Base-by-base conservation (phyloP, 805 yeast genomes). In the Candida methanosorbosa region DNA sequence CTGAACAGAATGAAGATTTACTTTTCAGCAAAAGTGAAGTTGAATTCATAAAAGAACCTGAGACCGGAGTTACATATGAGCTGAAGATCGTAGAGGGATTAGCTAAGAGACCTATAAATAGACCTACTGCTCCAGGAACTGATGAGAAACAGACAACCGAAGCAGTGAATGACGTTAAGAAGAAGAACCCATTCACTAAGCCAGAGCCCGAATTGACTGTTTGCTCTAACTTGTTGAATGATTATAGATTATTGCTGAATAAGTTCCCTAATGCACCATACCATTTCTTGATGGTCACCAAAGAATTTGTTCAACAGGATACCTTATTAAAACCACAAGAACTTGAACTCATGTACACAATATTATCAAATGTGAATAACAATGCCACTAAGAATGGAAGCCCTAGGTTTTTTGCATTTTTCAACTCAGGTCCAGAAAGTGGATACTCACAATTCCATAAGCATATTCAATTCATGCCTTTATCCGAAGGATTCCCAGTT, bases 361-460 rank as follows among this genome's bases (percentile, higher is more conserved):
- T 83, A 17, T 60, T 90, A 40, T 52, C 56, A 13, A 60, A 59
- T 14, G 60, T 81, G 34, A 73, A 75, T 46, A 7, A 8, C 7
- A n/a, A 12, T 6, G 5, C 7, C 2, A 38, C 47, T 9, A 45
- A 39, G 5, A 56, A 57, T 37, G 55, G 40, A 42, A 59, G 37
- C 5, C 36, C 60, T 25, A 66, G 72, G 37, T 80, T 83, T 67
- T 66, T 88, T 53, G 87, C 87, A 0, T 90, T 90, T 57, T 90
- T 75, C 68, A 90, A 90, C 57, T 78, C 85, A 50, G 98, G 98
- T 7, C 75, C 78, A 15, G 69, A 75, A 45, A 76, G 94, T 41
- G 98, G 97, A 2, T 95, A 95, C n/a, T 86, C 96, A 0, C 92
- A 87, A 50, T 80, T 83, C 32, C 98, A 90, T 61, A 86, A 84